phyloP scores from a whole-genome alignment of 345 rosid genomes.

The Salix viminalis region DNA sequence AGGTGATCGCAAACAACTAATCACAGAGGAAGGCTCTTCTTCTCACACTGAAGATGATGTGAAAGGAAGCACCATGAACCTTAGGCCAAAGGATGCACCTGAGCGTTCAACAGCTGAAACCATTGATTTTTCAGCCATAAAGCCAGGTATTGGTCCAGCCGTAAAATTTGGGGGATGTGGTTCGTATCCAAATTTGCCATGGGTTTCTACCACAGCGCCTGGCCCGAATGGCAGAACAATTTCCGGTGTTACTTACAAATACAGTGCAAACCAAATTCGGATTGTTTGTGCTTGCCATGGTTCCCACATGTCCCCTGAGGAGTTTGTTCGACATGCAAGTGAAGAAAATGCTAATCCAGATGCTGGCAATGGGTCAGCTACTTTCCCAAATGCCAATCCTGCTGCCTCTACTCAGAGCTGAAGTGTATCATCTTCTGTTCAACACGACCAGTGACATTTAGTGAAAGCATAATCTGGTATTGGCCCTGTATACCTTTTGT shows the following conservation, averaged over 20 bases:
- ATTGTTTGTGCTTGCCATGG: constrained; percentile 99
- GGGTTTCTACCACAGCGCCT: constrained; percentile 88
- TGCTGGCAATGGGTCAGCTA: constrained; percentile 40
- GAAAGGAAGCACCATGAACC: constrained; percentile 36
- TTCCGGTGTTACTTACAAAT: constrained; percentile 84
- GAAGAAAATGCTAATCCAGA: constrained; percentile 58
- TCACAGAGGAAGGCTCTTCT: constrained; percentile 67
- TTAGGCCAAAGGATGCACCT: constrained; percentile 34
- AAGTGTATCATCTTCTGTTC: constrained; percentile 9
- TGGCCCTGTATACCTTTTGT: constrained; percentile 1
- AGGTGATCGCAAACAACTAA: constrained; percentile 67
- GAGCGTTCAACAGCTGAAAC: constrained; percentile 51
- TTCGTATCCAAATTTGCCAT: constrained; percentile 75
- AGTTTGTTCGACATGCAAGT: constrained; percentile 82
- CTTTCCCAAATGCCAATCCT: constrained; percentile 45
- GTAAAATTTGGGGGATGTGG: constrained; percentile 92
- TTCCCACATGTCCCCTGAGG: constrained; percentile 83
- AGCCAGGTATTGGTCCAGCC: constrained; percentile 80
- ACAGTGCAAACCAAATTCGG: constrained; percentile 61
- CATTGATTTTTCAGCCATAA: constrained; percentile 68
- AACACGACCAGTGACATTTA: neutral
- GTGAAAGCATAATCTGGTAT: constrained; percentile 5
- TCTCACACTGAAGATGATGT: constrained; percentile 49
- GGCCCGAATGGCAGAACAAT: constrained; percentile 86
- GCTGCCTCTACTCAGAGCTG: constrained; percentile 86